A percentile compares a stretch with the other conserved stretches of the same genome.
These are phyloP conservation scores for Aegilops umbellulata DNA, from an alignment of 176 grass and related monocot genomes.

Conservation along the genomic window DNA sequence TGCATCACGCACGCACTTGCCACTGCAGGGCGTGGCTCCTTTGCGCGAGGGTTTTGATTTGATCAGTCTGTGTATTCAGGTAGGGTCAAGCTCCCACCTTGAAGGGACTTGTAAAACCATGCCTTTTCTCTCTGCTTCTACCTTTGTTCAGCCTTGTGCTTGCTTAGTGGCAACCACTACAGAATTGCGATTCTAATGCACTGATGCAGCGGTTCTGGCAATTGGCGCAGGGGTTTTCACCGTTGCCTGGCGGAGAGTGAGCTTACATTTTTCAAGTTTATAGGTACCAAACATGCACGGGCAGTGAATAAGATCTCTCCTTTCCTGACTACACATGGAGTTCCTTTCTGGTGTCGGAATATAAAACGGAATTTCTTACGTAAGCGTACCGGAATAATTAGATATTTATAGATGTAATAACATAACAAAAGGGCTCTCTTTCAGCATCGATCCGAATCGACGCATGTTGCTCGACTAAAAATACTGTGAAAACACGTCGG, in stretches of 20 bases:
- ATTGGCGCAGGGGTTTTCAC: background rate
- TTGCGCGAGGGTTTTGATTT: conserved; percentile 21
- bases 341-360: conserved; percentile 2
- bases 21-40: background rate
- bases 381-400: background rate
- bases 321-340: background rate
- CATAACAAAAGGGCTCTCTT: background rate
- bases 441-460: conserved; percentile 12
- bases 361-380: background rate
- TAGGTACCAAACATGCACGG: background rate
- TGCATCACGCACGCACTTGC: conserved; percentile 11
- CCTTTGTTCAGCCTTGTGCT: background rate
- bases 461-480: conserved; percentile 13
- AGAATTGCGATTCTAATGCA: conserved; percentile 15
- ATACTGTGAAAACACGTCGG: conserved; percentile 39
- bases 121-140: background rate
- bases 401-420: background rate
- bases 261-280: background rate
- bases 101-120: background rate
- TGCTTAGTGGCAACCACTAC: conserved; percentile 34
- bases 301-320: background rate
- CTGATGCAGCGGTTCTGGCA: background rate
- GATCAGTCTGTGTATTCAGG: conserved; percentile 11
- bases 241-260: background rate
- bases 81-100: conserved; percentile 40